Percentiles rank a stretch among this genome's conserved stretches.
phyloP scores from a whole-genome alignment of 2,329 filamentous ascomycete genomes.

The Neonectria magnoliae region DNA sequence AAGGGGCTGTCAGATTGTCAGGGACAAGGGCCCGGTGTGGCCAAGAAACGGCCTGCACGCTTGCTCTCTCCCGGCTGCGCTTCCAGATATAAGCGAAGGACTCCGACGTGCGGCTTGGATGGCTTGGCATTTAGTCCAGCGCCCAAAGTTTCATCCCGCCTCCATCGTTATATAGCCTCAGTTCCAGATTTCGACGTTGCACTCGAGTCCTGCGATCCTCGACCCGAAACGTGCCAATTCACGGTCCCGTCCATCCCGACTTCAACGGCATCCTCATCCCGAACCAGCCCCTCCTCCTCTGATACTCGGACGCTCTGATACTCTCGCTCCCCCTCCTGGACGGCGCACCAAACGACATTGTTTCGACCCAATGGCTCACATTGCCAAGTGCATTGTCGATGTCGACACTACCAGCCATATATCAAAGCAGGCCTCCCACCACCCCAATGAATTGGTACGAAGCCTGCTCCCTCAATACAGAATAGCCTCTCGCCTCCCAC shows the following conservation, averaged over 20 bases:
- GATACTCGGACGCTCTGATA: slow-evolving; percentile 29
- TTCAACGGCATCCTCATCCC: slow-evolving; percentile 35
- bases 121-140: slow-evolving; percentile 36
- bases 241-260: slow-evolving; percentile 32
- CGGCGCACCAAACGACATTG: slow-evolving; percentile 30
- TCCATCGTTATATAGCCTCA: slow-evolving; percentile 42
- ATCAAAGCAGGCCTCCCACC: slow-evolving; percentile 59
- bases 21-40: slow-evolving; percentile 34
- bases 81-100: slow-evolving; percentile 36
- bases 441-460: slow-evolving; percentile 57
- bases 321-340: slow-evolving; percentile 34
- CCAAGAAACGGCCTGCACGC: slow-evolving; percentile 32
- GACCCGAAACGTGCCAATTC: slow-evolving; percentile 42
- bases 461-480: slow-evolving; percentile 22
- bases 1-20: slow-evolving; percentile 29
- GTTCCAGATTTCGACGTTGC: slow-evolving; percentile 35
- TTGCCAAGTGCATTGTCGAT: slow-evolving; percentile 67
- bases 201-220: slow-evolving; percentile 29
- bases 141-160: slow-evolving; percentile 40
- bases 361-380: slow-evolving; percentile 66
- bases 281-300: slow-evolving; percentile 38
- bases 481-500: slow-evolving; percentile 2
- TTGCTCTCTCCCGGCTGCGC: slow-evolving; percentile 25
- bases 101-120: slow-evolving; percentile 31
- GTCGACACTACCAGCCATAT: slow-evolving; percentile 60